Evolutionary conservation across 148 eudicot genomes (phyloP).

Genomic region (Beta vulgaris): DNA sequence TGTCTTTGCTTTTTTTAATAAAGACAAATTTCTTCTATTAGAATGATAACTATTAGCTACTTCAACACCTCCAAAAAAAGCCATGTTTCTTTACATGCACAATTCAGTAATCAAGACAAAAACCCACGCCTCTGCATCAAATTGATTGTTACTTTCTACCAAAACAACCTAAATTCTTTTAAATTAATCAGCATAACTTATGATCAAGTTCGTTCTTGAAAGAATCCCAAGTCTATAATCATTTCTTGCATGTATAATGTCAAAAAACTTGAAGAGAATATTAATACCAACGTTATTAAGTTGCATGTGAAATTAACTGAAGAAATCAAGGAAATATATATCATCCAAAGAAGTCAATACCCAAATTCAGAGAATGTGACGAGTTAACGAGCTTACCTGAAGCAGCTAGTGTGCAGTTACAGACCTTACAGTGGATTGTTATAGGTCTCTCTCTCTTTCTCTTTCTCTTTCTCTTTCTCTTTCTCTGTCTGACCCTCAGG

Average conservation of each 20-base stretch:
- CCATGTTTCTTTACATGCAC: too few relatives aligned
- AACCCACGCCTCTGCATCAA: too few relatives aligned
- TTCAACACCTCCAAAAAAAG: background rate
- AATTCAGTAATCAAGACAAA: too few relatives aligned
- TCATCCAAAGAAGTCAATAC: background rate
- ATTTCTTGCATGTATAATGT: background rate
- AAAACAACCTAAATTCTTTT: background rate
- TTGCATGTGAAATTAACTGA: slow-evolving; percentile 1
- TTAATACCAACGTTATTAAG: background rate
- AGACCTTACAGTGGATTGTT: too few relatives aligned
- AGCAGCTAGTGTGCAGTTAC: background rate
- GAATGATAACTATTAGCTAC: background rate
- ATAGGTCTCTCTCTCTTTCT: background rate
- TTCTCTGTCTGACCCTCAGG: too few relatives aligned
- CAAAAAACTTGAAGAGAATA: background rate
- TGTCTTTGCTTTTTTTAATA: background rate
- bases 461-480: background rate
- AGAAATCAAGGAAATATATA: background rate
- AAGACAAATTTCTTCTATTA: background rate
- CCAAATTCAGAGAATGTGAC: background rate
- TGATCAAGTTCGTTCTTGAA: background rate
- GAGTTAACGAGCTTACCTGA: background rate
- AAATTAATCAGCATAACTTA: background rate
- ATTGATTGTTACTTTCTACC: background rate
- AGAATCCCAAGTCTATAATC: background rate